Evolutionary conservation across 2,329 filamentous ascomycete genomes (phyloP), one percentile per base, ranked within the genome.

Genomic region (Nemania diffusa): DNA sequence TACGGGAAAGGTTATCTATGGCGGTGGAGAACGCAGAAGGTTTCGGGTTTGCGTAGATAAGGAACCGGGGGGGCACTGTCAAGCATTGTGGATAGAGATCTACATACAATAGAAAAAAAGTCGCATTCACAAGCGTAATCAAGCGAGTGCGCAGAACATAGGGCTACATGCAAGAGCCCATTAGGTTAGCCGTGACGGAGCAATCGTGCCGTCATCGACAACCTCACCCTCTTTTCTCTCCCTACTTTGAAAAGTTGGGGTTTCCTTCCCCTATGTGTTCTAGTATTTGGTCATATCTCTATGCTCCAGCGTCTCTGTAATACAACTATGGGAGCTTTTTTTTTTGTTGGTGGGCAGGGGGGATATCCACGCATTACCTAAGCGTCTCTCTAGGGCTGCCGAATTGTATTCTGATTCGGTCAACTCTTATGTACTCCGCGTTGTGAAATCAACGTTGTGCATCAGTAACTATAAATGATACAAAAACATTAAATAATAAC

Each of bases 11-110:
- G 75, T 80, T 99, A 75, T 85, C 84, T n/a, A 89, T 97, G 84
- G 96, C 96, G 59, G 83, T 99, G 76, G 89, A 95, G 80, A 96
- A 97, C 79, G 89, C 91, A 7, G 90, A 92, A 75, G 95, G 96
- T 0, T 98, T 98, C 81, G 96, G 95, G 24, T 92, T 92, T 83
- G 90, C 91, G 70, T 94, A 70, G 64, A 52, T 24, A 26, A 26
- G 5, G 34, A 20, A 44, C 24, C 4, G 40, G 5, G 52, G 34
- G 15, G 60, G 9, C 29, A 32, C 29, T 37, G 40, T 52, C 27
- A 13, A 29, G 32, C 22, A 50, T 20, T n/a, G 37, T 20, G 53
- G n/a, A 48, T 63, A 57, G n/a, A 48, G n/a, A 29, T 42, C 29
- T 55, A 34, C 24, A 48, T 50, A 60, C 24, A 53, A 61, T 64